Evolutionary conservation across 73 alveolate species (phyloP).

Genomic region (Stentor coeruleus): DNA sequence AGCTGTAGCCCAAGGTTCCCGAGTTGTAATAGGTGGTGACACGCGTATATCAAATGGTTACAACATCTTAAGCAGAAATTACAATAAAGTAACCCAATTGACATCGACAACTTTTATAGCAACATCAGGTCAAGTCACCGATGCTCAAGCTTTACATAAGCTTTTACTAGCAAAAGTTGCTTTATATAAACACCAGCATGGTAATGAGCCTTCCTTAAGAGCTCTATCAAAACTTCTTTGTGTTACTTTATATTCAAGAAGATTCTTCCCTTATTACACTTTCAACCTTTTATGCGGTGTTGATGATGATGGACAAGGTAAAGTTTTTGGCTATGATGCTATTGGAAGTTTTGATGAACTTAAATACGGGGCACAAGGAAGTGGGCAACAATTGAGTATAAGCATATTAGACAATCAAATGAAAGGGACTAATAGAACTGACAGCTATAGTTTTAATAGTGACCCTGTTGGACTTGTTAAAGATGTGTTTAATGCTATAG

Average conservation of each 20-base stretch:
- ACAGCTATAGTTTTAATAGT: too few relatives aligned
- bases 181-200: constrained; percentile 53
- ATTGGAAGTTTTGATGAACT: constrained; percentile 78
- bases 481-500: too few relatives aligned
- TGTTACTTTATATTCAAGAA: constrained; percentile 77
- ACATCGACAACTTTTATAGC: too few relatives aligned
- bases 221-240: constrained; percentile 65
- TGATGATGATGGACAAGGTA: constrained; percentile 74
- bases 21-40: constrained; percentile 74
- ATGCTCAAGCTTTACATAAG: too few relatives aligned
- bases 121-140: too few relatives aligned
- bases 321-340: constrained; percentile 83
- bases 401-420: constrained; percentile 76
- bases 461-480: too few relatives aligned
- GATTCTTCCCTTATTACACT: constrained; percentile 95
- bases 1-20: constrained; percentile 81
- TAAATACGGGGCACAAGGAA: constrained; percentile 82
- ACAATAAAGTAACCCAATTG: constrained; percentile 64
- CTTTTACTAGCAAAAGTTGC: too few relatives aligned
- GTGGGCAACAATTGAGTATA: constrained; percentile 67
- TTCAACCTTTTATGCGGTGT: constrained; percentile 88
- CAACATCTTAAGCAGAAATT: constrained; percentile 65
- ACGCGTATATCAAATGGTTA: constrained; percentile 72
- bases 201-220: constrained; percentile 64
- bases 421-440: constrained; percentile 52